Conservation (phyloP, 768 basidiomycete species). For the Collybiopsis luxurians region DNA sequence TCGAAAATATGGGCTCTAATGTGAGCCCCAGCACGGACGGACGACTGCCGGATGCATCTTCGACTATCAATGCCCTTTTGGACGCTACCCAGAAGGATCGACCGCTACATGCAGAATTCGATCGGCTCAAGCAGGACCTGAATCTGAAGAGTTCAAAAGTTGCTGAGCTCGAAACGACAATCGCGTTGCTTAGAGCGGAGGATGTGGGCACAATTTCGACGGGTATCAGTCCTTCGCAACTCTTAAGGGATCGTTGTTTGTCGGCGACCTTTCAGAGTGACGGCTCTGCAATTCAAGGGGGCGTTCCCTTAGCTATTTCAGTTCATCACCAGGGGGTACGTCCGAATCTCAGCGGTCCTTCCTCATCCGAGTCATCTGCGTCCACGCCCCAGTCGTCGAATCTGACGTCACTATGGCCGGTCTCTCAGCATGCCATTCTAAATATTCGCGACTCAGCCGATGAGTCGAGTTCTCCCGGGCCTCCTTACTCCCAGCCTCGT, state of each 20-base stretch:
- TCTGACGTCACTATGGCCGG: too few relatives aligned
- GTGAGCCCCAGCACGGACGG: background rate
- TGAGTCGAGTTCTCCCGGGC: too few relatives aligned
- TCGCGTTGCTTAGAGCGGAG: background rate
- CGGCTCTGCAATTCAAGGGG: too few relatives aligned
- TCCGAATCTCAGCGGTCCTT: too few relatives aligned
- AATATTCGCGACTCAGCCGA: too few relatives aligned
- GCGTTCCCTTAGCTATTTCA: too few relatives aligned
- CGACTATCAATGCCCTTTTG: background rate
- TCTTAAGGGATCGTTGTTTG: background rate
- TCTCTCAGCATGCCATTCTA: too few relatives aligned
- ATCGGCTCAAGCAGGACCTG: background rate
- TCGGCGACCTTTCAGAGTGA: background rate
- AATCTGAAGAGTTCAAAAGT: background rate
- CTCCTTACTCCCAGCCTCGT: too few relatives aligned
- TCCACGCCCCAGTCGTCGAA: too few relatives aligned
- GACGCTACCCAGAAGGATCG: background rate
- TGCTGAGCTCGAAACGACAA: background rate
- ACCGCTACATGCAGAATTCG: background rate
- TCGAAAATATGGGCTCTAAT: background rate
- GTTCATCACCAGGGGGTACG: too few relatives aligned
- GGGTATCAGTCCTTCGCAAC: slow-evolving; percentile 1
- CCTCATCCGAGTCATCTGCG: too few relatives aligned
- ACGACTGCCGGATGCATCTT: background rate
- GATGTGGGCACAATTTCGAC: background rate